These are phyloP conservation scores for Tylopilus subfusipes DNA, from an alignment of 768 basidiomycete genomes.

Conservation along the genomic window DNA sequence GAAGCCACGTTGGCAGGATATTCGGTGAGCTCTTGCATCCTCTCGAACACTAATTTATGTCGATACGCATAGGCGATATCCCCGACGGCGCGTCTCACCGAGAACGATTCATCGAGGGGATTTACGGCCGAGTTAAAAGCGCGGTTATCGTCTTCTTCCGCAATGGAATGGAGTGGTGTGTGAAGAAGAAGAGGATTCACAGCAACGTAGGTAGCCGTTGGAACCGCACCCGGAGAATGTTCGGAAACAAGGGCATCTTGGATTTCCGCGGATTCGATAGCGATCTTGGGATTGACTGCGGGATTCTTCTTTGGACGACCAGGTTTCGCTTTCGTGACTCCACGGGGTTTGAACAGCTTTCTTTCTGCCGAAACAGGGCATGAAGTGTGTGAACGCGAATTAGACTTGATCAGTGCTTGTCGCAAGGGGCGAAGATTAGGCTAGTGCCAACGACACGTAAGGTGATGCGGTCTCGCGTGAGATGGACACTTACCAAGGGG, in stretches of 20 bases:
- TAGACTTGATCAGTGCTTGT: constrained; percentile 22
- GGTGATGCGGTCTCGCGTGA: constrained; percentile 9
- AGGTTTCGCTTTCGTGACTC: constrained; percentile 30
- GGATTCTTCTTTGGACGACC: constrained; percentile 28
- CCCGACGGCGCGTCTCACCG: constrained; percentile 27
- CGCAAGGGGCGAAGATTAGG: constrained; percentile 32
- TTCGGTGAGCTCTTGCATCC: constrained; percentile 23
- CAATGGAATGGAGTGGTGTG: not conserved
- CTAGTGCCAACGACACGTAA: constrained; percentile 12
- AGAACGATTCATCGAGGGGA: constrained; percentile 26
- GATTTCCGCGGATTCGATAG: constrained; percentile 4
- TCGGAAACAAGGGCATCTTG: constrained; percentile 5
- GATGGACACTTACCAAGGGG: constrained; percentile 20
- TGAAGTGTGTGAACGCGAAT: constrained; percentile 18
- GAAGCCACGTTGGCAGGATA: constrained; percentile 7
- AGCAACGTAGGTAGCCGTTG: constrained; percentile 12
- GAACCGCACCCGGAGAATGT: constrained; percentile 3
- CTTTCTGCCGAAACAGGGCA: constrained; percentile 11
- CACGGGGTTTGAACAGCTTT: constrained; percentile 24
- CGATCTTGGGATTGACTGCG: constrained; percentile 4
- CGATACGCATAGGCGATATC: constrained; percentile 29
- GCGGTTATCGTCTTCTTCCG: constrained; percentile 3
- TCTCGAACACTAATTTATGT: constrained; percentile 25
- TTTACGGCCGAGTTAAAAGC: constrained; percentile 19
- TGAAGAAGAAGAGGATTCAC: constrained; percentile 30